Evolutionary conservation across 2,329 filamentous ascomycete genomes (phyloP).

Genomic region (Colletotrichum sublineola): DNA sequence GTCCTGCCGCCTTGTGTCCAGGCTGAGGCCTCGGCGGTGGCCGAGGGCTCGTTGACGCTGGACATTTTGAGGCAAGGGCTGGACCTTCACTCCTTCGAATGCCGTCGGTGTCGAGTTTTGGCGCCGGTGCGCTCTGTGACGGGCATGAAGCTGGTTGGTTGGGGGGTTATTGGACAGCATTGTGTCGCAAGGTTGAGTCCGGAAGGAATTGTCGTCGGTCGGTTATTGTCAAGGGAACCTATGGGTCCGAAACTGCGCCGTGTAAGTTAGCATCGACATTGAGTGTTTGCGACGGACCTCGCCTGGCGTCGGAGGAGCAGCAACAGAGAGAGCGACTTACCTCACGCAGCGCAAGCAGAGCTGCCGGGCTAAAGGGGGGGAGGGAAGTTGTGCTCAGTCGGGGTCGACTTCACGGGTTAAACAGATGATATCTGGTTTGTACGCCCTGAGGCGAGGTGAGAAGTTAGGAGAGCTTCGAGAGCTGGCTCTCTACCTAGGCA

Average conservation of each 20-base stretch:
- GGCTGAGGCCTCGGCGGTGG: conserved; percentile 87
- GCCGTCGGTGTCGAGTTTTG: conserved; percentile 87
- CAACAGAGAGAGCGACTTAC: conserved; percentile 59
- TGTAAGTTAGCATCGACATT: conserved; percentile 47
- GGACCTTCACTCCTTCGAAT: conserved; percentile 81
- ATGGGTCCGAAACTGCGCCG: conserved; percentile 58
- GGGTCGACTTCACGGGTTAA: conserved; percentile 54
- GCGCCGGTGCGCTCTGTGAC: conserved; percentile 83
- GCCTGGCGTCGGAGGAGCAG: not conserved
- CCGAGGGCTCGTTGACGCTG: conserved; percentile 58
- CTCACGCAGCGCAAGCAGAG: conserved; percentile 88
- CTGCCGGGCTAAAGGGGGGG: conserved; percentile 74
- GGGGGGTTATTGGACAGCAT: conserved; percentile 80
- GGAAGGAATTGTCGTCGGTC: conserved; percentile 70
- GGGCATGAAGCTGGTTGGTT: conserved; percentile 78
- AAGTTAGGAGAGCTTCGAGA: conserved; percentile 29
- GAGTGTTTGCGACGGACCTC: not conserved
- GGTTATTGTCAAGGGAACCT: conserved; percentile 65
- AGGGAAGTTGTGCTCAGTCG: conserved; percentile 63
- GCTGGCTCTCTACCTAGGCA: conserved; percentile 42
- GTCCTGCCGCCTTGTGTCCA: conserved; percentile 77
- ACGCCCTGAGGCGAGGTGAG: conserved; percentile 51
- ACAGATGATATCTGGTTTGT: conserved; percentile 38
- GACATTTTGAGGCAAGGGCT: conserved; percentile 70
- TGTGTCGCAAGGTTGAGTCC: conserved; percentile 78